Evolutionary conservation across 2,329 filamentous ascomycete species (phyloP), one percentile per base, ranked within the genome.

Genomic region (Stemphylium lycopersici): DNA sequence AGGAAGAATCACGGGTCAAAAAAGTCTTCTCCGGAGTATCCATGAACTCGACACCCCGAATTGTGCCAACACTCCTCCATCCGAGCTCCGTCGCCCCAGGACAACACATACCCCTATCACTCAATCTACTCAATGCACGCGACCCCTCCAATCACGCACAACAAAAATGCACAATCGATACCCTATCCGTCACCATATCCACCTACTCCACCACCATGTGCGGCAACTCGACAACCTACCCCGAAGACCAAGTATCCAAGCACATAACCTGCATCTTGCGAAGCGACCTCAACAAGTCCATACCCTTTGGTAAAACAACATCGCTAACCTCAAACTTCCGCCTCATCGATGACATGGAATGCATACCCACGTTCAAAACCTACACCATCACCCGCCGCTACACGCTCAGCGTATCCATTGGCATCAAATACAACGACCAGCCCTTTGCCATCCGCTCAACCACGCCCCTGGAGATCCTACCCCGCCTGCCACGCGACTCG

Each of bases 361-460:
- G 70, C 43, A 63, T 74, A 1, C 72, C 72, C 0, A 68, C 67
- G 0, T 74, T 75, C 60, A 72, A 66, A 31, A 73, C 72, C 1
- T 75, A 72, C 48, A 70, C 65, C 3, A 63, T 74, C 20, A 71
- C 65, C 2, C 64, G 70, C 2, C 60, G 65, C 1, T 75, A 76
- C 49, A 58, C 55, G 6, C 59, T 76, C 18, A 58, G 47, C 8
- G 52, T 74, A 3, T 52, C 58, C 3, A 57, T 74, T 4, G 69
- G 67, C 31, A 58, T 75, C 38, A 68, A 62, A 36, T 72, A 59
- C 43, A 52, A 61, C 12, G 57, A 55, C n/a, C 63, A 72, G 18
- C 54, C 55, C 3, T 73, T 70, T 46, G 64, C 53, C 3, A 59
- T 75, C 22, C 61, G 59, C 5, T 68, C 65, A 20, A 70, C 38